phyloP scores from a whole-genome alignment of 2,329 filamentous ascomycete genomes.

The Pseudogymnoascus sp. region DNA sequence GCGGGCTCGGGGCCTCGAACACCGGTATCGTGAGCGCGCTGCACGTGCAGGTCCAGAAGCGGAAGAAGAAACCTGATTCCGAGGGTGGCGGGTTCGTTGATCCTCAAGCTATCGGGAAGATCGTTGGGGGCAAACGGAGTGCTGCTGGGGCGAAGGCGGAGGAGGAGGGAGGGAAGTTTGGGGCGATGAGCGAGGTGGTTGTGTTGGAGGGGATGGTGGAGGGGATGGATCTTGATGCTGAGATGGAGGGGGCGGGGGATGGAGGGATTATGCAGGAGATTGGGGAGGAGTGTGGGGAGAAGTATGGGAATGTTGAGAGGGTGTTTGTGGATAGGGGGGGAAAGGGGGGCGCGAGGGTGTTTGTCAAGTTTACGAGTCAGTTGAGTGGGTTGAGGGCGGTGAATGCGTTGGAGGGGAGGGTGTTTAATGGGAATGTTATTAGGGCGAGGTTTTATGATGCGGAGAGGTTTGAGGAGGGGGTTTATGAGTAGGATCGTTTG shows the following conservation, averaged over 20 bases:
- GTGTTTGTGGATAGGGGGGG: conserved; percentile 62
- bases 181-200: conserved; percentile 72
- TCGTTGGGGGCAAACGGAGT: conserved; percentile 66
- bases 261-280: conserved; percentile 80
- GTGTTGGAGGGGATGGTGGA: conserved; percentile 79
- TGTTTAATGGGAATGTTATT: conserved; percentile 83
- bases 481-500: conserved; percentile 32
- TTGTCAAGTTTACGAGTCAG: conserved; percentile 84
- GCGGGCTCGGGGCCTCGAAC: conserved; percentile 73
- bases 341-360: conserved; percentile 54
- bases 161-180: conserved; percentile 48
- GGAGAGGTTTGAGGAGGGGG: conserved; percentile 70
- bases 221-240: conserved; percentile 69
- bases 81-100: conserved; percentile 71
- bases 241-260: conserved; percentile 44
- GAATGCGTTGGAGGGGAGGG: conserved; percentile 76
- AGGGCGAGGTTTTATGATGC: conserved; percentile 72
- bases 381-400: conserved; percentile 82
- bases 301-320: conserved; percentile 79
- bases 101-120: conserved; percentile 63
- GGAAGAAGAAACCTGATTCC: conserved; percentile 67
- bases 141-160: conserved; percentile 24
- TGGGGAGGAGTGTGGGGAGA: conserved; percentile 82
- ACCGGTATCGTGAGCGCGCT: conserved; percentile 80
- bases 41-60: conserved; percentile 75